Evolutionary conservation across 805 yeast species (phyloP).

Genomic region (Maudiozyma saulgeensis): DNA sequence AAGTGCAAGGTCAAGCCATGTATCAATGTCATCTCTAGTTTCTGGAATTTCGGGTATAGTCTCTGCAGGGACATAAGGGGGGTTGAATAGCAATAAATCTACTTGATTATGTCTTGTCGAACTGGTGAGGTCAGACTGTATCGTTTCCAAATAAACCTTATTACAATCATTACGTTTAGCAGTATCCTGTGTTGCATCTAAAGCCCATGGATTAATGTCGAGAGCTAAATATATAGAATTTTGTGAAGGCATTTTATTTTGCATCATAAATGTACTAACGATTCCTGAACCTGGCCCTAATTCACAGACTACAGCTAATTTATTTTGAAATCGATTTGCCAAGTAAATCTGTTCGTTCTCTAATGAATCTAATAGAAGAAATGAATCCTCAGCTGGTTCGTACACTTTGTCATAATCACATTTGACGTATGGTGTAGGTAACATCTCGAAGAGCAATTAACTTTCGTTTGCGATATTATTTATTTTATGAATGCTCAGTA

Average conservation of each 20-base stretch:
- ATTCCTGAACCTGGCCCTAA: constrained; percentile 92
- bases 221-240: constrained; percentile 49
- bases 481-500: too few relatives aligned
- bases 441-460: constrained; percentile 36
- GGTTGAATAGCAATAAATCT: constrained; percentile 80
- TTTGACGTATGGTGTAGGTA: constrained; percentile 64
- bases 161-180: constrained; percentile 29
- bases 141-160: constrained; percentile 31
- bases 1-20: constrained; percentile 84
- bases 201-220: constrained; percentile 76
- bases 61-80: constrained; percentile 93
- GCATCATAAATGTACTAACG: constrained; percentile 63
- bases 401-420: constrained; percentile 68
- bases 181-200: constrained; percentile 43
- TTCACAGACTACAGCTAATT: constrained; percentile 57
- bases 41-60: constrained; percentile 53
- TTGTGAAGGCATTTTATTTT: constrained; percentile 39
- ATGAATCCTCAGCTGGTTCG: constrained; percentile 93
- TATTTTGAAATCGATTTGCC: constrained; percentile 17
- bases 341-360: constrained; percentile 47
- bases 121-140: constrained; percentile 51
- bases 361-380: constrained; percentile 67
- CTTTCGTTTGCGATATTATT: too few relatives aligned
- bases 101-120: constrained; percentile 38
- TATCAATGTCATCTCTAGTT: constrained; percentile 35